Evolutionary conservation across 495 filamentous ascomycete species (phyloP), one percentile per base, ranked within the genome.

Genomic region (Neurospora sp.): DNA sequence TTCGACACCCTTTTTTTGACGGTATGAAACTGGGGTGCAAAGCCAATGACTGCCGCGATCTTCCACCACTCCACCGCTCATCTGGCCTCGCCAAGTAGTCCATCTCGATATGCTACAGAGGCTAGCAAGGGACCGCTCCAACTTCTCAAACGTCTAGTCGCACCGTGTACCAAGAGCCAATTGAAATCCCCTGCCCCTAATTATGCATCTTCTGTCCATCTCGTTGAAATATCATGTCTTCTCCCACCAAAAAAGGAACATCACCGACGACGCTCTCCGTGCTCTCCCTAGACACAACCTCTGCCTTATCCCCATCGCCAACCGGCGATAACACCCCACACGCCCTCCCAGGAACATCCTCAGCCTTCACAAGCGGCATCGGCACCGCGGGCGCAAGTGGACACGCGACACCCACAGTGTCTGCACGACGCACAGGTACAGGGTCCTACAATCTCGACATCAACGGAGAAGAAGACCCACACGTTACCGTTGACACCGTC

Each of bases 51-150:
- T 12, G 71, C 69, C 48, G 71, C 71, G 71, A 68, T 72, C 31
- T 68, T 66, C 39, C 3, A 44, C 27, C 37, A 38, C 69, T 71
- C 73, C 71, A 75, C 73, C 69, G 61, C 73, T 75, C 72, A 76
- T 76, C 75, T 74, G 70, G 66, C 12, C 73, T 71, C 42, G 18
- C 68, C 53, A 66, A 66, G 53, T 66, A 61, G 53, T 35, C 53
- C 53, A 66, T 66, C 53, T 66, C 27, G 53, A 66, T 66, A 66
- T 66, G 53, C 53, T 66, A 9, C 27, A 27, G 27, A 66, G 53
- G 53, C 53, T 66, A 66, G 53, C 53, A 66, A 66, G 53, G 53
- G 53, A 37, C 27, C 27, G 53, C 53, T 66, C 27, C 53, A 66
- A 66, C 53, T 66, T 66, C 53, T 66, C 53, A 66, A 66, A 66